Conservation (phyloP, 345 rosid genomes). For the Melaleuca quinquenervia region DNA sequence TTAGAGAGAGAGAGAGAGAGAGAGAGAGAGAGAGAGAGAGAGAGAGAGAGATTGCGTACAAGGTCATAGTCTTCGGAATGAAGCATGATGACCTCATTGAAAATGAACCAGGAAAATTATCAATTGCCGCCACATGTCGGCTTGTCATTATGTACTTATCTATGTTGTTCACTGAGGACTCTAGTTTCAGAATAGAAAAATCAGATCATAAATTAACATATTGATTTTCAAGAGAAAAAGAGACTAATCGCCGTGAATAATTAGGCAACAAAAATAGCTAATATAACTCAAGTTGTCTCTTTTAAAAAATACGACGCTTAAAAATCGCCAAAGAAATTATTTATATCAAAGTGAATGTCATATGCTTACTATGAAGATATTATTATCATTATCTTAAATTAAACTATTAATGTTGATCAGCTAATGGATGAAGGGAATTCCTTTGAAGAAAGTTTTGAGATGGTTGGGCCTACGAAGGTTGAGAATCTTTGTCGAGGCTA, state of each 20-base stretch:
- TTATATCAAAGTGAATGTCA: accelerated
- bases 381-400: background rate
- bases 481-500: background rate
- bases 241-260: background rate
- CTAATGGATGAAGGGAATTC: background rate
- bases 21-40: background rate
- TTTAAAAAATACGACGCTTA: background rate
- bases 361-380: background rate
- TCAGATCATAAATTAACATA: background rate
- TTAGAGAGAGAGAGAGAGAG: background rate
- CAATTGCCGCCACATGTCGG: background rate
- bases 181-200: background rate
- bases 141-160: background rate
- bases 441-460: background rate
- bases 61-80: background rate
- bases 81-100: background rate
- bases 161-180: background rate
- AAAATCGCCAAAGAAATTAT: background rate
- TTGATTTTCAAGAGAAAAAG: background rate
- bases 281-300: background rate
- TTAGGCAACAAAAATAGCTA: background rate
- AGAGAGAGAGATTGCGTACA: background rate
- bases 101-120: background rate
- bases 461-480: background rate
- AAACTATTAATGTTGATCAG: background rate